phyloP scores from a whole-genome alignment of 1,139 yeast genomes.

The Kodamaea derodonti region DNA sequence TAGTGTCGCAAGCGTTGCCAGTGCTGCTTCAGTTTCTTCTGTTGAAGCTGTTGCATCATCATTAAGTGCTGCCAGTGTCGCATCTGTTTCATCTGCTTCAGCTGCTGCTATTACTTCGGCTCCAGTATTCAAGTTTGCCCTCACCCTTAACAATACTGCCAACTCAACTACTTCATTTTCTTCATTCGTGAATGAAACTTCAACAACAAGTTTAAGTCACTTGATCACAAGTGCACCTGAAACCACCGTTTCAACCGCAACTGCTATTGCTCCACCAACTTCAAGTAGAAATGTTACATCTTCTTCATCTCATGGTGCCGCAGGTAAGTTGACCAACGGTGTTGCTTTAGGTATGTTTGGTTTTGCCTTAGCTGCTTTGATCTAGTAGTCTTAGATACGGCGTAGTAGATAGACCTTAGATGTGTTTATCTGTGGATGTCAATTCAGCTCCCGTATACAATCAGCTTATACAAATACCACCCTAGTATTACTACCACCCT shows the following conservation, averaged over 20 bases:
- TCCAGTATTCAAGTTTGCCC: slow-evolving; percentile 33
- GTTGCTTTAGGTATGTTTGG: slow-evolving; percentile 49
- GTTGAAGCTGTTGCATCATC: slow-evolving; percentile 14
- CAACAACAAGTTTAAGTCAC: slow-evolving; percentile 6
- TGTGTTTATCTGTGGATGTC: no score
- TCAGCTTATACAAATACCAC: no score
- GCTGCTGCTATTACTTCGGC: slow-evolving; percentile 15
- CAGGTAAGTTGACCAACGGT: slow-evolving; percentile 32
- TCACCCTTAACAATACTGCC: slow-evolving; percentile 27
- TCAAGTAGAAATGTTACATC: slow-evolving; percentile 3
- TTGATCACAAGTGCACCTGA: slow-evolving; percentile 3
- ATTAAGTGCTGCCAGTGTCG: slow-evolving; percentile 12
- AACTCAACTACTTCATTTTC: slow-evolving; percentile 13
- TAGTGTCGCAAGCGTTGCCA: slow-evolving; percentile 13
- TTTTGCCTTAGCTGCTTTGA: slow-evolving; percentile 47
- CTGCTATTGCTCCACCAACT: slow-evolving; percentile 20
- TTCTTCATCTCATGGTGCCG: slow-evolving; percentile 27
- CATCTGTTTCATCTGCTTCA: slow-evolving; percentile 13
- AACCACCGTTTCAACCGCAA: slow-evolving; percentile 8
- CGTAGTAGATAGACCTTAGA: no score
- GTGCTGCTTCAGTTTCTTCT: slow-evolving; percentile 13
- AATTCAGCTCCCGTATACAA: no score
- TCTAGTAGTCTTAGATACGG: no score
- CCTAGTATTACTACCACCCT: no score
- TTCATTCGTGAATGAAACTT: slow-evolving; percentile 13